phyloP scores from a whole-genome alignment of 768 basidiomycete genomes.

The Panaeolus cyanescens region DNA sequence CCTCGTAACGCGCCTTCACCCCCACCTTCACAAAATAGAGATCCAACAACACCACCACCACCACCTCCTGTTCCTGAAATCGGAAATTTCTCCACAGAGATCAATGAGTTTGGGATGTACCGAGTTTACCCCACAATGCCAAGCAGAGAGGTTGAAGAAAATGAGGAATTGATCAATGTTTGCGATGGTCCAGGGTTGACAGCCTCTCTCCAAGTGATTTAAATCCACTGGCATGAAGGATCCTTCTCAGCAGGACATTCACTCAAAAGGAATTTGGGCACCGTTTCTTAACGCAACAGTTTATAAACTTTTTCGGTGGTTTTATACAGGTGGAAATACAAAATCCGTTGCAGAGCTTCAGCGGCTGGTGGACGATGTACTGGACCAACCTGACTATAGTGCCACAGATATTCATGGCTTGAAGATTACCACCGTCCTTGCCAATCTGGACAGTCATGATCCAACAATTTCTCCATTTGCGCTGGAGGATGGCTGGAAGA shows the following conservation, averaged over 20 bases:
- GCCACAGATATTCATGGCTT: slow-evolving; percentile 18
- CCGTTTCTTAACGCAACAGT: slow-evolving; percentile 7
- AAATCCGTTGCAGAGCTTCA: slow-evolving; percentile 31
- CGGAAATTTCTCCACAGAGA: neutral
- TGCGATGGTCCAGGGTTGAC: slow-evolving; percentile 3
- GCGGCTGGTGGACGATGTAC: slow-evolving; percentile 24
- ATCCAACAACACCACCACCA: neutral
- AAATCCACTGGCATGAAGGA: neutral
- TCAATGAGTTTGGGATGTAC: slow-evolving; percentile 5
- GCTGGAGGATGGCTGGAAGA: slow-evolving; percentile 21
- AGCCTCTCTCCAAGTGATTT: neutral
- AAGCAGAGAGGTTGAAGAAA: neutral
- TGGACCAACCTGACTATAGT: slow-evolving; percentile 20
- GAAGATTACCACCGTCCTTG: slow-evolving; percentile 12
- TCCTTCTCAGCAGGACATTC: neutral
- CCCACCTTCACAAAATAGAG: no score
- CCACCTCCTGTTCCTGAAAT: neutral
- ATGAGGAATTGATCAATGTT: neutral
- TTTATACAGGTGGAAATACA: neutral
- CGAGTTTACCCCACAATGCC: slow-evolving; percentile 1
- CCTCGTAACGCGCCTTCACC: no score
- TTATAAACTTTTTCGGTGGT: slow-evolving; percentile 1
- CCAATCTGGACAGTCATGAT: slow-evolving; percentile 9
- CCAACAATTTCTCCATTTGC: neutral
- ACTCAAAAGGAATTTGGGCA: neutral